Evolutionary conservation across 108 stramenopile species (phyloP), one percentile per base, ranked within the genome.

Genomic region (Cyclotella kingstonii): DNA sequence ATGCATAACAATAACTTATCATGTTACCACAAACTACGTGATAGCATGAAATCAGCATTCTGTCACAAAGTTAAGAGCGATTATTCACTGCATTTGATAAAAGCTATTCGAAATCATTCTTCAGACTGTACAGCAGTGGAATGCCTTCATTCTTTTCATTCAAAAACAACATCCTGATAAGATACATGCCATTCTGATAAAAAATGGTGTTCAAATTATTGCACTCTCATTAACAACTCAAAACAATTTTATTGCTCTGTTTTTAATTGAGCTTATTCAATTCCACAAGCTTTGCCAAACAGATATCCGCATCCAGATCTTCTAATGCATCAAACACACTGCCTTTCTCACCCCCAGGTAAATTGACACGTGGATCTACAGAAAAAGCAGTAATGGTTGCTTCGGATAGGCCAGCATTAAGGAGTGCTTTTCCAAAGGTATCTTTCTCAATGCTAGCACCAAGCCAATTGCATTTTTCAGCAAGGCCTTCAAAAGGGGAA

Each of bases 401-500:
- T 42, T 79, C 73, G 5, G 86, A 66, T 42, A 96, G 57, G 17
- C 91, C 92, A 31, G 74, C 71, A 41, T 56, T 57, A 15, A 96
- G 67, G 18, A 93, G 62, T 0, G 89, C 83, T 30, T 83, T 84
- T 11, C 88, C 95, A 70, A 96, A 91, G 4, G 63, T 8, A 70
- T 91, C 89, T 14, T 73, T 80, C 29, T 85, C 83, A 29, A 84
- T 41, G 31, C 59, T 56, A 11, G 72, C 59, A 21, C 84, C 82
- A 4, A 89, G 73, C 91, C 91, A 93, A 43, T 89, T 89, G 43
- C 78, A 72, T 59, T 89, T 85, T 66, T 97, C 96, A 4, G 94
- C 94, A 12, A 94, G 70, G 12, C 93, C 94, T 71, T 97, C 96
- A 36, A 95, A 93, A 25, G 96, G 93, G 68, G 81, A 83, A 4